Base-by-base conservation (phyloP, 495 filamentous ascomycete genomes). In the Penicillium chermesinum region DNA sequence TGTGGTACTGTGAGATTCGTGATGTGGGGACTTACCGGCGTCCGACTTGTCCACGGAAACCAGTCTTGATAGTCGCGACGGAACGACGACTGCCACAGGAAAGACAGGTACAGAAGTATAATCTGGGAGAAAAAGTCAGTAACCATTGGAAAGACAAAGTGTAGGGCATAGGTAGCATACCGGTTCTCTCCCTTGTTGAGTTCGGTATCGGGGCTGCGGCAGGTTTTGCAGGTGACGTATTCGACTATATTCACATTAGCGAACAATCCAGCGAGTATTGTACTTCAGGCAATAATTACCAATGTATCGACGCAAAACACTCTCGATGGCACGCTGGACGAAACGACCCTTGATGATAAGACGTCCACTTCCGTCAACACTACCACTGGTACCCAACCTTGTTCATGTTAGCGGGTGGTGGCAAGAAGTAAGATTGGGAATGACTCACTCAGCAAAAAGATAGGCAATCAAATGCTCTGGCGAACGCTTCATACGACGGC, bases 161-260 rank as follows among this genome's bases (percentile, higher is more conserved):
- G n/a, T n/a, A n/a, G 25, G 5, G 25, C 25, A 30, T 10, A 10
- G 25, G 10, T 5, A 30, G 25, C 25, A 30, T 30, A 30, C 76
- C 93, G 87, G 76, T 96, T 98, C 73, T 98, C 93, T 66, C 94
- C 93, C 76, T 97, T 97, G 78, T 86, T 91, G 52, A 97, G 83
- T 61, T 96, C 91, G 32, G 93, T 97, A 60, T 96, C 90, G 57
- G 91, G 87, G 39, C 86, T 87, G 67, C 88, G 79, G 77, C 93
- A 98, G 21, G 93, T 98, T 73, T 94, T 95, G 81, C 93, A 98
- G 38, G 91, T 95, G 38, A 98, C 93, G 63, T 98, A 98, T 79
- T 97, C 93, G 71, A 95, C 86, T 88, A 46, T 25, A 46, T 15
- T 46, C 6, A 10, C 2, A 43, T 63, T 54, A 64, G 50, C 53